phyloP scores from a whole-genome alignment of 2,329 filamentous ascomycete species.

The Sporothrix euskadiensis region DNA sequence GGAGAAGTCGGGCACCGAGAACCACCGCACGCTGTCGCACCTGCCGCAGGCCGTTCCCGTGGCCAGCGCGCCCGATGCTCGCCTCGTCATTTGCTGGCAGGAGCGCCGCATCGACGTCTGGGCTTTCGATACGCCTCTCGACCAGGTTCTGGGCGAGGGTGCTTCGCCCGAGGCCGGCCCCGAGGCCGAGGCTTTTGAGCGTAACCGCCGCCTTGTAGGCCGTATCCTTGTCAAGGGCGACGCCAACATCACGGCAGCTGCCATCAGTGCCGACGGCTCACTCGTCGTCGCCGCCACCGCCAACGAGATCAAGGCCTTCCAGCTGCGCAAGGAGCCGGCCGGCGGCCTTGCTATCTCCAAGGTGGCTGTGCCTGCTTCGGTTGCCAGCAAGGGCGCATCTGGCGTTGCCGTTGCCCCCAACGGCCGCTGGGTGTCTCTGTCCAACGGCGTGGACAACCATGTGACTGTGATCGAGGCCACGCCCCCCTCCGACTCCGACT shows the following conservation, averaged over 20 bases:
- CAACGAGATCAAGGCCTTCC: conserved; percentile 75
- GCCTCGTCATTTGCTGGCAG: conserved; percentile 90
- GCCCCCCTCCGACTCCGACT: conserved; percentile 35
- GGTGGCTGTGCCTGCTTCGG: conserved; percentile 60
- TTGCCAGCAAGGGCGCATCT: conserved; percentile 65
- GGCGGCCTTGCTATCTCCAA: conserved; percentile 67
- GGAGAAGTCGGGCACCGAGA: conserved; percentile 72
- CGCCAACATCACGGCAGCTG: conserved; percentile 72
- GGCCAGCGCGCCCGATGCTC: conserved; percentile 68
- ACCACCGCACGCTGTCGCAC: conserved; percentile 78
- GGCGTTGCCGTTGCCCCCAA: conserved; percentile 69
- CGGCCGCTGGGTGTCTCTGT: conserved; percentile 66
- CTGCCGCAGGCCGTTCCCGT: conserved; percentile 78
- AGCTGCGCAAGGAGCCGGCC: conserved; percentile 56
- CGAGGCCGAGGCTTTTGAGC: conserved; percentile 41
- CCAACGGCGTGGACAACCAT: conserved; percentile 25
- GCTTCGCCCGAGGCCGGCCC: conserved; percentile 38
- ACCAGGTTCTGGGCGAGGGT: conserved; percentile 49
- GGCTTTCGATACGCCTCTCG: conserved; percentile 55
- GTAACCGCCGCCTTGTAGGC: conserved; percentile 65
- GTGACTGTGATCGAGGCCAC: conserved; percentile 51
- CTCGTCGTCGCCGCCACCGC: conserved; percentile 75
- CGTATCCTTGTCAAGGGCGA: conserved; percentile 71
- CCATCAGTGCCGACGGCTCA: conserved; percentile 69
- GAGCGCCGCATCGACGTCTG: conserved; percentile 84